Conservation (phyloP, 371 early-diverging fungal genomes). For the Rhizopus microsporus region DNA sequence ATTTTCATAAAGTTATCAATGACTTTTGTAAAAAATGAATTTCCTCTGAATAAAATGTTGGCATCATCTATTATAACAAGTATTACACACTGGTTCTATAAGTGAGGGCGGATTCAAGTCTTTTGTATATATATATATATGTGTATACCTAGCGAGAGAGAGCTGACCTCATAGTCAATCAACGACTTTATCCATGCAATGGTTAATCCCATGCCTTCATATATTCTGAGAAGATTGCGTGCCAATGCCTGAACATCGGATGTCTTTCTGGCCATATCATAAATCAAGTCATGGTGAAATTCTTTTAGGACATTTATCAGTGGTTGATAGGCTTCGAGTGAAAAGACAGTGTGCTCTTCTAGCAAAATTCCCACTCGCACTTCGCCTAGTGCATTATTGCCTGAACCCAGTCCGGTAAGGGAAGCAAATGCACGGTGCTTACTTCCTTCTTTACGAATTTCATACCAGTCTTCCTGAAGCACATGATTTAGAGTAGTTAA, state of each 20-base stretch:
- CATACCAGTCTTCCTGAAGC: slow-evolving; percentile 52
- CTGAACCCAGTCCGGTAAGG: slow-evolving; percentile 31
- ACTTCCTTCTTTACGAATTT: slow-evolving; percentile 38
- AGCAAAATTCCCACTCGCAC: slow-evolving; percentile 56
- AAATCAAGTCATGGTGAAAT: slow-evolving; percentile 50
- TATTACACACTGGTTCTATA: too few species aligned
- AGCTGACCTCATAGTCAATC: slow-evolving; percentile 62
- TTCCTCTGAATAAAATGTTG: slow-evolving; percentile 67
- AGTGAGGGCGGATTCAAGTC: not conserved
- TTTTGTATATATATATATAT: not conserved
- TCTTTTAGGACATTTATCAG: slow-evolving; percentile 39
- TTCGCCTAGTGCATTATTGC: slow-evolving; percentile 47
- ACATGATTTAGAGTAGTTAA: slow-evolving; percentile 22
- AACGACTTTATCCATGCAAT: slow-evolving; percentile 60
- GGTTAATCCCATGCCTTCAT: slow-evolving; percentile 46
- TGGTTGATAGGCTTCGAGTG: slow-evolving; percentile 24
- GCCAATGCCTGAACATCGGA: slow-evolving; percentile 60
- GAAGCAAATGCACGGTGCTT: slow-evolving; percentile 32
- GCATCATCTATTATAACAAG: slow-evolving; percentile 41
- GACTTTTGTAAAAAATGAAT: slow-evolving; percentile 76
- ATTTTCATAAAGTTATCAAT: slow-evolving; percentile 83
- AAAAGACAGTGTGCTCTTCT: slow-evolving; percentile 59
- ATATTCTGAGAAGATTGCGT: slow-evolving; percentile 55
- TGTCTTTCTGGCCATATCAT: slow-evolving; percentile 43
- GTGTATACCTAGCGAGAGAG: slow-evolving; percentile 39